Base-by-base conservation (phyloP, 2,329 filamentous ascomycete genomes). In the Nigrograna mackinnonii region DNA sequence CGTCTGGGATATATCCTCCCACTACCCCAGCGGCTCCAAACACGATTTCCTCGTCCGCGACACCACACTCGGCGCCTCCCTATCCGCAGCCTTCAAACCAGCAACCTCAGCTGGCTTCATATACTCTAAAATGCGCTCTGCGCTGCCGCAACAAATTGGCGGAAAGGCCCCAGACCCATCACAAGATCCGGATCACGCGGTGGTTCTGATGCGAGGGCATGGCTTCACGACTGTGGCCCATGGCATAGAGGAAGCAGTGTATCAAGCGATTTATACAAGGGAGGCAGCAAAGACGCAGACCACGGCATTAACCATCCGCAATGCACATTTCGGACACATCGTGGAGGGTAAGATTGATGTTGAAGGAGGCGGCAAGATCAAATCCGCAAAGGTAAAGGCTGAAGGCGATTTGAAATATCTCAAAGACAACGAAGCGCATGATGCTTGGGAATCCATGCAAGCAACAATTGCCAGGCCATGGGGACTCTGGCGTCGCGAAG, bases 231-330 rank as follows among this genome's bases (percentile, higher is more conserved):
- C 67, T 9, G 56, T 68, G 0, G 73, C 70, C 1, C 54, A 58
- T 2, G 62, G 64, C 6, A 70, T 76, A 41, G 67, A 74, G 50
- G 71, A 74, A 49, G 71, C 67, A 1, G 73, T 76, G 0, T 74
- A 68, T 45, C 68, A 73, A 39, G 68, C 72, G 2, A 68, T 75
- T 16, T 76, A 71, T 49, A 74, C 71, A 5, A 57, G 50, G 17
- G 59, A 65, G 39, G 62, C 62, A 28, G 73, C 74, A 2, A 62
- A 67, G 35, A 57, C 68, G 6, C 73, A 75, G 44, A 72, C 66
- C 1, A 58, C 60, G 1, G 70, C 71, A 3, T 35, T 68, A 38
- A 53, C 51, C 5, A 55, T 69, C 16, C 54, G 57, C 28, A 65
- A 66, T 42, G 66, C 64, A 5, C 50, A 64, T 32, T 61, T 61